Evolutionary conservation across 345 rosid species (phyloP).

Genomic region (Lepidium africanum): DNA sequence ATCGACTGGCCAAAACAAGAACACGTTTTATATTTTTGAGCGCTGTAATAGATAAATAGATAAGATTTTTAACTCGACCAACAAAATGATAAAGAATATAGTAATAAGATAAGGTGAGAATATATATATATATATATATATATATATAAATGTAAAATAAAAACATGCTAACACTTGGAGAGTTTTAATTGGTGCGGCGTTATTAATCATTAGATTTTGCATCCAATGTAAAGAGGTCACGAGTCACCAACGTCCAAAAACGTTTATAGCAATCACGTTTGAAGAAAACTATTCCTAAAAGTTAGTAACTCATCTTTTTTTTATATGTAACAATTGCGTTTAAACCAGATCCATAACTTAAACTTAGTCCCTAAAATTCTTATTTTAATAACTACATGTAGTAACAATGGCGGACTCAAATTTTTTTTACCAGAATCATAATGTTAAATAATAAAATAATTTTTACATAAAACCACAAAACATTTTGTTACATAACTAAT

Average conservation of each 20-base stretch:
- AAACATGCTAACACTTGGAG: slow-evolving; percentile 7
- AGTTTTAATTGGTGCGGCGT: neutral
- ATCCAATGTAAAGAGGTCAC: slow-evolving; percentile 20
- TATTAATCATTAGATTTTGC: slow-evolving; percentile 5
- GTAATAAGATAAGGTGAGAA: slow-evolving; percentile 17
- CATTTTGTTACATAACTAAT: too few relatives aligned
- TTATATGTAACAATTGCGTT: too few relatives aligned
- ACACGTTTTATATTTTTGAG: neutral
- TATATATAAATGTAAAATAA: neutral
- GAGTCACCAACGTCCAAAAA: slow-evolving; percentile 22
- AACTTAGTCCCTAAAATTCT: too few relatives aligned
- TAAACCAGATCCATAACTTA: too few relatives aligned
- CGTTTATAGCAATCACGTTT: slow-evolving; percentile 22
- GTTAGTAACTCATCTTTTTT: too few relatives aligned
- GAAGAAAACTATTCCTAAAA: slow-evolving; percentile 3
- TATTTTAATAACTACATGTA: too few relatives aligned
- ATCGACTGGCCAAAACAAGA: neutral
- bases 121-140: neutral
- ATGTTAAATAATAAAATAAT: too few relatives aligned
- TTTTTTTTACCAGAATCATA: too few relatives aligned
- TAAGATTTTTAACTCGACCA: slow-evolving; percentile 17
- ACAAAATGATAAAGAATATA: neutral
- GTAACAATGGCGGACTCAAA: too few relatives aligned
- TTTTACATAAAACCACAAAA: too few relatives aligned
- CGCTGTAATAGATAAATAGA: neutral